phyloP scores from a whole-genome alignment of 1,139 yeast genomes.

The Keqinozyma sinolaborantium region DNA sequence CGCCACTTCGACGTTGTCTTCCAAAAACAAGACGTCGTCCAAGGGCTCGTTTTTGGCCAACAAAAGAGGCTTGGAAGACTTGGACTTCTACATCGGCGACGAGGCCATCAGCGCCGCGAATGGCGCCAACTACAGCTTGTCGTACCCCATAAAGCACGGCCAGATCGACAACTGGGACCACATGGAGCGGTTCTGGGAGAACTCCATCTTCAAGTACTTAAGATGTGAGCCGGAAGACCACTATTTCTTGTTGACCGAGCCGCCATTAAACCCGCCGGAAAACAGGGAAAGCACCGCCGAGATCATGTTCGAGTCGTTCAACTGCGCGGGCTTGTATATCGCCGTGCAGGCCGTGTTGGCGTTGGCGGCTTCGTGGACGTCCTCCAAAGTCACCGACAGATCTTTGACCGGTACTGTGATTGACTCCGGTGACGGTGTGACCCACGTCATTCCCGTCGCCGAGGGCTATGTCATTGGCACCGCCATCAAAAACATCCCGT shows the following conservation, averaged over 20 bases:
- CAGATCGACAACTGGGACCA: constrained; percentile 99
- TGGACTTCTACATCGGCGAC: constrained; percentile 93
- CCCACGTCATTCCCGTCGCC: constrained; percentile 98
- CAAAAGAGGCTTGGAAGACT: constrained; percentile 90
- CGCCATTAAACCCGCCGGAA: constrained; percentile 98
- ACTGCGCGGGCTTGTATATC: constrained; percentile 96
- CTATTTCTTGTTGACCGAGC: constrained; percentile 91
- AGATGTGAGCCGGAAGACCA: constrained; percentile 99
- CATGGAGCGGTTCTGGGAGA: constrained; percentile 99
- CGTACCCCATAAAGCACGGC: constrained; percentile 94
- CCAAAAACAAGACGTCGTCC: constrained; percentile 28
- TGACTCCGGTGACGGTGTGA: constrained; percentile 96
- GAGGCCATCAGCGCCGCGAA: constrained; percentile 89
- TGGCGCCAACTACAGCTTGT: constrained; percentile 84
- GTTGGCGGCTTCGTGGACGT: constrained; percentile 98
- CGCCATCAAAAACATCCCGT: constrained; percentile 94
- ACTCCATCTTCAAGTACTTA: constrained; percentile 89
- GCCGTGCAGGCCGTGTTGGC: constrained; percentile 99
- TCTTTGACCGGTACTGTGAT: constrained; percentile 97
- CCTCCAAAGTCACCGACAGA: constrained; percentile 90
- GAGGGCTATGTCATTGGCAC: constrained; percentile 98
- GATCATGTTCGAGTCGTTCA: constrained; percentile 96
- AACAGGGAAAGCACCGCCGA: constrained; percentile 98
- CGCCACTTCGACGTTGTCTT: constrained; percentile 62
- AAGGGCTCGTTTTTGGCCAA: constrained; percentile 52